A percentile compares a stretch with the other conserved stretches of the same genome.
These are phyloP conservation scores for Benincasa hispida DNA, from an alignment of 306 rosid genomes.

Conservation along the genomic window DNA sequence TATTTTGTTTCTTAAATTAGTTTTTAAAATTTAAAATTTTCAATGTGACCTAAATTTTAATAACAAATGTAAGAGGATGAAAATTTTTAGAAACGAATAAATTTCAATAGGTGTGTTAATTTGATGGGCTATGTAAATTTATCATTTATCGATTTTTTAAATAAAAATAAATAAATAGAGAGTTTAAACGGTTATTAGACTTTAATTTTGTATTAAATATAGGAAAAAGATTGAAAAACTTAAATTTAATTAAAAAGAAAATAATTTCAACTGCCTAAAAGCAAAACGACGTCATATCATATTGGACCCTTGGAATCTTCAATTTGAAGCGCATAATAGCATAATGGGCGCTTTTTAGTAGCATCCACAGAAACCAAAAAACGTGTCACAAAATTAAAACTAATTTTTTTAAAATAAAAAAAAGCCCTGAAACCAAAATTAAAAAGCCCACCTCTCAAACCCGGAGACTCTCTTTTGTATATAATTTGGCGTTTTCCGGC, in stretches of 20 bases:
- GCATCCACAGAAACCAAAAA: slow-evolving; percentile 2
- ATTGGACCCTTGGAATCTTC: background rate
- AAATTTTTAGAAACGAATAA: no score
- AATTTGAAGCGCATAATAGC: background rate
- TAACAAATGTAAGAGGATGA: no score
- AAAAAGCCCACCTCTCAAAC: slow-evolving; percentile 3
- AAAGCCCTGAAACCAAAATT: background rate
- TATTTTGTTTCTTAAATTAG: no score
- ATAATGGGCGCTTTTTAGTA: background rate
- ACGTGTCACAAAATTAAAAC: background rate
- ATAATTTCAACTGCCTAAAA: background rate
- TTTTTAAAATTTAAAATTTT: no score
- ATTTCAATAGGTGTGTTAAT: background rate
- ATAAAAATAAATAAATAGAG: background rate
- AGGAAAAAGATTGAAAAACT: background rate
- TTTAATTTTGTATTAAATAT: no score
- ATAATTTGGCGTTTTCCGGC: slow-evolving; percentile 48
- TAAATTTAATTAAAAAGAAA: background rate
- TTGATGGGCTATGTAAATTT: background rate
- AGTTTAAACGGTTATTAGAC: background rate
- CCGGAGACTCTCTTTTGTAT: slow-evolving; percentile 13
- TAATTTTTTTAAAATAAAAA: background rate
- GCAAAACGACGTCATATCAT: slow-evolving; percentile 2
- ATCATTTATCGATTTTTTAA: no score
- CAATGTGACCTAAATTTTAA: no score